phyloP scores from a whole-genome alignment of 371 early-diverging fungal species.

The Conidiobolus incongruus region DNA sequence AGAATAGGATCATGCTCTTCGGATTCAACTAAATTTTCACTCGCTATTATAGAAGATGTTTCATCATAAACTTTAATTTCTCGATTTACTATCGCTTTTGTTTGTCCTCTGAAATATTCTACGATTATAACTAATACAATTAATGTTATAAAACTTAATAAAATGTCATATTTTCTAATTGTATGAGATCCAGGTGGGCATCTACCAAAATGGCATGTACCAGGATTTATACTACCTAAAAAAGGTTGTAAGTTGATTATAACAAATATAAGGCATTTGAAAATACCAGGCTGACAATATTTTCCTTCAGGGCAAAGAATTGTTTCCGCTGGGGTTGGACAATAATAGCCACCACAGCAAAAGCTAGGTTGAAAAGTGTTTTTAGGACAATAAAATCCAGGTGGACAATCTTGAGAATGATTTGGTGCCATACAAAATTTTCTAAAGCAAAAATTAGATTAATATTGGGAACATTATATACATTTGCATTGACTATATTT shows the following conservation, averaged over 20 bases:
- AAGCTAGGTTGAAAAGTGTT: slow-evolving; percentile 21
- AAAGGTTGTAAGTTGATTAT: background rate
- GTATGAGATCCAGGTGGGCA: slow-evolving; percentile 4
- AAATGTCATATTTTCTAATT: slow-evolving; percentile 3
- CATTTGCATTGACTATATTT: too few relatives aligned
- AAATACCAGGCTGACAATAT: slow-evolving; percentile 12
- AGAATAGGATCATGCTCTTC: background rate
- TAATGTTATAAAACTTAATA: background rate
- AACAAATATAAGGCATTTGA: slow-evolving; percentile 1
- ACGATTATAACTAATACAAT: background rate
- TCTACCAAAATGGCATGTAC: background rate
- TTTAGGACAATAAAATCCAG: slow-evolving; percentile 16
- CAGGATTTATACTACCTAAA: background rate
- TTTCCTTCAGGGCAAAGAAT: slow-evolving; percentile 14
- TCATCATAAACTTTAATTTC: too few relatives aligned
- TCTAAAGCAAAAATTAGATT: too few relatives aligned
- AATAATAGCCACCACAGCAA: slow-evolving; percentile 20
- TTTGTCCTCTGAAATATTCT: background rate
- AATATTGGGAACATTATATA: too few relatives aligned
- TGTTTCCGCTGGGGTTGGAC: slow-evolving; percentile 11
- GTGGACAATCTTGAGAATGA: background rate
- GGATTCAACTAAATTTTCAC: background rate
- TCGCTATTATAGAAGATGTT: background rate
- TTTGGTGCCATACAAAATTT: slow-evolving; percentile 5
- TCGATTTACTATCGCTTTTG: too few relatives aligned